Conservation (phyloP, 805 yeast species). For the Aciculoconidium aculeatum region DNA sequence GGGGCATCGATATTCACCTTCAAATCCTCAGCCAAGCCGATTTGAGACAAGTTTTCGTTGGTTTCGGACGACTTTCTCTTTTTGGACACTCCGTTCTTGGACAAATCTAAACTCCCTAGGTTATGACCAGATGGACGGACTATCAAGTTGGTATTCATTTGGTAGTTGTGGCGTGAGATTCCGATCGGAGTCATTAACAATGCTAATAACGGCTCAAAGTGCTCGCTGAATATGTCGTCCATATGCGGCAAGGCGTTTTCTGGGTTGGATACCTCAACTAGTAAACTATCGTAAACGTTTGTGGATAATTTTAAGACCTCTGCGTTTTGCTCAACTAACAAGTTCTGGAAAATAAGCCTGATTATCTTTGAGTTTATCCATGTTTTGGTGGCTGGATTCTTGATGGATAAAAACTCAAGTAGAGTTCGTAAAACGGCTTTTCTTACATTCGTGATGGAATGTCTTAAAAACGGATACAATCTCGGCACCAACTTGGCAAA, state of each 20-base stretch:
- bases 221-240: constrained; percentile 50
- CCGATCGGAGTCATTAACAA: constrained; percentile 93
- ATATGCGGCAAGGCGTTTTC: constrained; percentile 32
- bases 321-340: constrained; percentile 81
- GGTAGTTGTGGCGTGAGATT: constrained; percentile 78
- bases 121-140: constrained; percentile 72
- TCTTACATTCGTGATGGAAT: constrained; percentile 87
- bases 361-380: constrained; percentile 79
- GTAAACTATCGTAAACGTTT: constrained; percentile 51
- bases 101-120: constrained; percentile 19
- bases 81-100: constrained; percentile 35
- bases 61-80: constrained; percentile 36
- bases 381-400: constrained; percentile 44
- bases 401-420: constrained; percentile 61
- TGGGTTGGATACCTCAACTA: constrained; percentile 37
- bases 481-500: constrained; percentile 81
- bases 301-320: constrained; percentile 62
- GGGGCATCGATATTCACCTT: constrained; percentile 90
- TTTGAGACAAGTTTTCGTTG: constrained; percentile 35
- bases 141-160: constrained; percentile 70
- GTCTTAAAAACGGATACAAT: constrained; percentile 86
- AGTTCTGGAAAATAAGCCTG: constrained; percentile 77
- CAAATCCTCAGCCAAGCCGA: constrained; percentile 41
- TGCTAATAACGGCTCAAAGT: constrained; percentile 54
- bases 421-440: constrained; percentile 80